Percentiles rank a stretch among this genome's conserved stretches.
These are phyloP conservation scores for Chytriomyces confervae DNA, from an alignment of 192 early-diverging fungal genomes.

Conservation along the genomic window DNA sequence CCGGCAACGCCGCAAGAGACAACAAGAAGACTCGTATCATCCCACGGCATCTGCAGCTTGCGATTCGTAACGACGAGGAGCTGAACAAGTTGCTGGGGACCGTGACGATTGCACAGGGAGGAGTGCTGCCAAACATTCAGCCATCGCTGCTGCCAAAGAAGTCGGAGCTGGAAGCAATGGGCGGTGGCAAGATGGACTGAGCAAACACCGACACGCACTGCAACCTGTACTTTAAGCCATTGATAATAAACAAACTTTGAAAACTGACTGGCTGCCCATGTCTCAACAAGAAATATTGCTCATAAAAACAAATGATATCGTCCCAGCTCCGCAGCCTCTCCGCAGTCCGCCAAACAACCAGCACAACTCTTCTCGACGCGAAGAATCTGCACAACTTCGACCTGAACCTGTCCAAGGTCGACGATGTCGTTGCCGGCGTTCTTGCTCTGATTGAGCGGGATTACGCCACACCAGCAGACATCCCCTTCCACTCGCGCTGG, in stretches of 20 bases:
- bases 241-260: too few relatives aligned
- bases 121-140: conserved; percentile 71
- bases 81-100: conserved; percentile 88
- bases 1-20: conserved; percentile 92
- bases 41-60: conserved; percentile 91
- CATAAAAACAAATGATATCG: not conserved
- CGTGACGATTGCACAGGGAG: conserved; percentile 92
- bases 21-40: conserved; percentile 94
- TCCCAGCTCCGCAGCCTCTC: conserved; percentile 33
- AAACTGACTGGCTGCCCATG: too few relatives aligned
- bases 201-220: too few relatives aligned
- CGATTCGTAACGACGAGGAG: conserved; percentile 96
- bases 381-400: conserved; percentile 74
- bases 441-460: conserved; percentile 72
- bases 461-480: conserved; percentile 64
- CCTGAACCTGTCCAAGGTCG: conserved; percentile 68
- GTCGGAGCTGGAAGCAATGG: too few relatives aligned
- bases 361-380: conserved; percentile 61
- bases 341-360: conserved; percentile 75
- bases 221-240: too few relatives aligned
- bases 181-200: too few relatives aligned
- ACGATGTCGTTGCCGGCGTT: conserved; percentile 71
- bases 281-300: not conserved
- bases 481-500: conserved; percentile 88
- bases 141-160: too few relatives aligned